These are phyloP conservation scores for Mycena amicta DNA, from an alignment of 768 basidiomycete genomes.

Conservation along the genomic window DNA sequence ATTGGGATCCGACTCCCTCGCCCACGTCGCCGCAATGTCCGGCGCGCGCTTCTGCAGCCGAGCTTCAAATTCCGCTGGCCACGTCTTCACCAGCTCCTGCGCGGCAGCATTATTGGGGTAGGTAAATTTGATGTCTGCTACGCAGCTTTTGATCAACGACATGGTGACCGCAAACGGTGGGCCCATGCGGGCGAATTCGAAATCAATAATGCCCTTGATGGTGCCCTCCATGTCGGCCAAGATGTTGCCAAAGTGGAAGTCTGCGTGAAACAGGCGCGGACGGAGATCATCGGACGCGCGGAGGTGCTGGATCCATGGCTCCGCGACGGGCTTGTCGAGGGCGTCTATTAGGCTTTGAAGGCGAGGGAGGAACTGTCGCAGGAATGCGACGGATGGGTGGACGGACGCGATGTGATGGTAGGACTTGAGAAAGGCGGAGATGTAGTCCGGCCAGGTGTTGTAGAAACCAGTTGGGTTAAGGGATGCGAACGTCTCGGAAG, in stretches of 20 bases:
- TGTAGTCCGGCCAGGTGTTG: constrained; percentile 15
- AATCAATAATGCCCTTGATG: constrained; percentile 19
- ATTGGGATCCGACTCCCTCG: constrained; percentile 4
- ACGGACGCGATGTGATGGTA: constrained; percentile 18
- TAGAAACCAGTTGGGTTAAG: constrained; percentile 16
- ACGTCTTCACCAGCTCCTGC: constrained; percentile 7
- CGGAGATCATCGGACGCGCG: constrained; percentile 2
- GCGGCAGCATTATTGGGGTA: background rate
- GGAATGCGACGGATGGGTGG: constrained; percentile 14
- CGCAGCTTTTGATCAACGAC: constrained; percentile 6
- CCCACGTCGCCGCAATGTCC: constrained; percentile 7
- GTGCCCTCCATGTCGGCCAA: constrained; percentile 14
- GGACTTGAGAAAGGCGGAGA: constrained; percentile 15
- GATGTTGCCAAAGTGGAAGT: constrained; percentile 23
- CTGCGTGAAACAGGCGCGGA: constrained; percentile 14
- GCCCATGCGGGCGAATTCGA: constrained; percentile 20
- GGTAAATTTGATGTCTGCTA: background rate
- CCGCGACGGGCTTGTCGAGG: constrained; percentile 1
- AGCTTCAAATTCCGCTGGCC: constrained; percentile 7
- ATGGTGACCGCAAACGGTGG: constrained; percentile 7
- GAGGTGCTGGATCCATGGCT: constrained; percentile 10
- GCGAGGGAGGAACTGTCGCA: constrained; percentile 8
- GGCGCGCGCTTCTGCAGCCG: constrained; percentile 8
- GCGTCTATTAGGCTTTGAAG: constrained; percentile 6
- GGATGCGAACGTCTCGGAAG: constrained; percentile 10